These are phyloP conservation scores for Apiospora phragmitis DNA, from an alignment of 2,329 filamentous ascomycete genomes.

Conservation along the genomic window DNA sequence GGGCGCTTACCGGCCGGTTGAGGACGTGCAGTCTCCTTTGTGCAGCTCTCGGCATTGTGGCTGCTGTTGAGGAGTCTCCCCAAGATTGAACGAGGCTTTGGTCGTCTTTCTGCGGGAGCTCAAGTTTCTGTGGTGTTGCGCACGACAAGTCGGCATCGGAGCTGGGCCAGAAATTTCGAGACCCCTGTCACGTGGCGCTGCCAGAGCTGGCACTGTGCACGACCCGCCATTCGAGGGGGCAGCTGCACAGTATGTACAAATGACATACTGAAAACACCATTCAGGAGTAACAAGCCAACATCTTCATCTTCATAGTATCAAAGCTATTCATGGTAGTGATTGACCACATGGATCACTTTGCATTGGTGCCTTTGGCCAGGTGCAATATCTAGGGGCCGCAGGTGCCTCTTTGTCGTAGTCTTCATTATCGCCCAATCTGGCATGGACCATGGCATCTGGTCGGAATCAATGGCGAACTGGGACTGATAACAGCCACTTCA, in stretches of 20 bases:
- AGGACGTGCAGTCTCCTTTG: slow-evolving; percentile 65
- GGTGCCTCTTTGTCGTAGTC: too few species aligned
- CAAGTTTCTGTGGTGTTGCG: background rate
- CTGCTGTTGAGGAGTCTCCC: background rate
- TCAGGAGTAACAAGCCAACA: too few species aligned
- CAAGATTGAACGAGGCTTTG: background rate
- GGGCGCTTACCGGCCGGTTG: slow-evolving; percentile 61
- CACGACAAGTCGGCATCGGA: background rate
- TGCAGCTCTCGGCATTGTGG: slow-evolving; percentile 9
- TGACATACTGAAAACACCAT: background rate
- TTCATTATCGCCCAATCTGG: background rate
- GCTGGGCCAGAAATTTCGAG: slow-evolving; percentile 9
- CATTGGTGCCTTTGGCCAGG: too few species aligned
- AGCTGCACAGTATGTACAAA: background rate
- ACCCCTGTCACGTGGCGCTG: slow-evolving; percentile 6
- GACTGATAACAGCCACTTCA: background rate
- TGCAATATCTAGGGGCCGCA: too few species aligned
- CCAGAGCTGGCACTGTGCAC: background rate
- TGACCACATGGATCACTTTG: too few species aligned
- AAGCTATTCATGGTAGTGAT: too few species aligned
- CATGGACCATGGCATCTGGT: background rate
- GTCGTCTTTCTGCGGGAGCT: background rate
- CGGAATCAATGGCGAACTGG: background rate
- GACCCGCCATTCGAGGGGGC: background rate
- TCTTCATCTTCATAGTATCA: too few species aligned